phyloP scores from a whole-genome alignment of 148 eudicot genomes.

The Rheum nobile region DNA sequence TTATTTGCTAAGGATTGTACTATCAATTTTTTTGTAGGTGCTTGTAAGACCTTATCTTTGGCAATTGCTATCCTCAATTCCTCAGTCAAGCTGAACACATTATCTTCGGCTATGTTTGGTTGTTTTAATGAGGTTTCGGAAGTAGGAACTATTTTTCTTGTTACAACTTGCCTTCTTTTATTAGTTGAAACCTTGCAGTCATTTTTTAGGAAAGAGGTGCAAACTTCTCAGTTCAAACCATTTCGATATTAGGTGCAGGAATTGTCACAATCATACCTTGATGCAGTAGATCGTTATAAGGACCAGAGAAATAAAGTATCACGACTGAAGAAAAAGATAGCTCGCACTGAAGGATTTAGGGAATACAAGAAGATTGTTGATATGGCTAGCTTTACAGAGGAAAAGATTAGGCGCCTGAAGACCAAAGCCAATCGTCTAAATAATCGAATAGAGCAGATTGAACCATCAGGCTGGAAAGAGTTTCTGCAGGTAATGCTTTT shows the following conservation, averaged over 20 bases:
- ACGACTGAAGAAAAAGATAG: slow-evolving; percentile 71
- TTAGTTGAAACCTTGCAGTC: background rate
- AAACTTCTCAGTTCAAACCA: background rate
- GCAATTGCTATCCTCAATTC: background rate
- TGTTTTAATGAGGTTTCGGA: background rate
- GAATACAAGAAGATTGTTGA: slow-evolving; percentile 82
- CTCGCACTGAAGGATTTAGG: slow-evolving; percentile 82
- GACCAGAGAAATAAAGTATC: slow-evolving; percentile 85
- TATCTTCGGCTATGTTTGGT: background rate
- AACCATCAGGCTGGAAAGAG: slow-evolving; percentile 99
- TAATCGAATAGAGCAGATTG: slow-evolving; percentile 81
- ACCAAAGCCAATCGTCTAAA: slow-evolving; percentile 64
- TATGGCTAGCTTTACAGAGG: slow-evolving; percentile 56
- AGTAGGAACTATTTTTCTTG: background rate
- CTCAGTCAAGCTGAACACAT: background rate
- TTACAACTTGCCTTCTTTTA: background rate
- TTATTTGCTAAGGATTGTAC: background rate
- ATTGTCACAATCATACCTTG: slow-evolving; percentile 53
- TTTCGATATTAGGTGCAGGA: slow-evolving; percentile 38
- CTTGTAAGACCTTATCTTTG: background rate
- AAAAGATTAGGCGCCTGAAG: slow-evolving; percentile 76
- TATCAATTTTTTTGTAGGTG: background rate
- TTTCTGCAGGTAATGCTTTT: slow-evolving; percentile 68
- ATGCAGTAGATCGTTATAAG: slow-evolving; percentile 66
- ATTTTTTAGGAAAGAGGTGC: background rate